These are phyloP conservation scores for Tagetes erecta DNA, from an alignment of 129 eudicot species.

Conservation along the genomic window DNA sequence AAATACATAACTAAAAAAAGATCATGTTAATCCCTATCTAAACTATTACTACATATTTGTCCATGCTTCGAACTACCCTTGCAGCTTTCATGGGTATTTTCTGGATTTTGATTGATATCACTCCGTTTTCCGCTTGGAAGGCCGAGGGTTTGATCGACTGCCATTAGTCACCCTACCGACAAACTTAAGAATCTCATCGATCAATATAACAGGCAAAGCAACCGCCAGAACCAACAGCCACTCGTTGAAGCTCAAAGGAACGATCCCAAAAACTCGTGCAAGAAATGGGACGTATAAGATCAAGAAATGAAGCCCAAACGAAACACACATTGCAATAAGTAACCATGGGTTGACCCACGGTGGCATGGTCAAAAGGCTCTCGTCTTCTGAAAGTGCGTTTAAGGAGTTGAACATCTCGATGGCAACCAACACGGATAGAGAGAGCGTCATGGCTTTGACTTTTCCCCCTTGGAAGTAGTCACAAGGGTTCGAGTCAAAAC, in stretches of 20 bases:
- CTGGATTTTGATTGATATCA: too few species aligned
- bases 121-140: too few species aligned
- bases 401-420: conserved; percentile 85
- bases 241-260: conserved; percentile 73
- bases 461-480: conserved; percentile 38
- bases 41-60: too few species aligned
- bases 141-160: too few species aligned
- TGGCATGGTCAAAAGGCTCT: conserved; percentile 73
- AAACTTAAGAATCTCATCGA: conserved; percentile 83
- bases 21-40: too few species aligned
- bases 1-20: too few species aligned
- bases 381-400: conserved; percentile 81
- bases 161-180: conserved; percentile 7
- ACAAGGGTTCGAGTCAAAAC: too few species aligned
- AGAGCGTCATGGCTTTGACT: conserved; percentile 79
- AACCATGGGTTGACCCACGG: conserved; percentile 95
- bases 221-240: conserved; percentile 75
- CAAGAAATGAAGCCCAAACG: conserved; percentile 76
- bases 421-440: conserved; percentile 71
- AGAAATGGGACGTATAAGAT: conserved; percentile 78
- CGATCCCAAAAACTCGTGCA: conserved; percentile 70
- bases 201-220: conserved; percentile 75
- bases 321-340: conserved; percentile 70
- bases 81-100: too few species aligned
- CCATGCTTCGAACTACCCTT: too few species aligned